Evolutionary conservation across 2,329 filamentous ascomycete genomes (phyloP), one percentile per base, ranked within the genome.

Genomic region (Didymella sp.): DNA sequence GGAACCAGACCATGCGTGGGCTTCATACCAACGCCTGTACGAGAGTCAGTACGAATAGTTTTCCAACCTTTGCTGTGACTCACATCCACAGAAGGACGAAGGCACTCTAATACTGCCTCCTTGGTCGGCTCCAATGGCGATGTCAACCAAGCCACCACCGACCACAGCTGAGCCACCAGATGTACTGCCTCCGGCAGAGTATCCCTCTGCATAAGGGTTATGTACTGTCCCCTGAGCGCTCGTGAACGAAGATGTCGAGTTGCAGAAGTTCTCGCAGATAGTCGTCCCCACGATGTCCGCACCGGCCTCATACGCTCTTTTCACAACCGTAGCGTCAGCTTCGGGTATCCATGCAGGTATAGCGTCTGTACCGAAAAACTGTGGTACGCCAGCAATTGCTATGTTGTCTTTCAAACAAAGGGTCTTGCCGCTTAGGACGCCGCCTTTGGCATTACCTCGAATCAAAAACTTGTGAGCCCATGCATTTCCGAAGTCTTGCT

Each of bases 331-430:
- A 0, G 84, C 83, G 66, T 86, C 84, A 2, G 80, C 81, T 5
- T 70, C 75, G 0, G 83, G 81, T 0, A 76, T 81, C 82, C 83
- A 85, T 28, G 63, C 51, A 19, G 58, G 56, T 56, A 79, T 81
- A 13, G 79, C 78, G 59, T 84, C 80, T 38, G 79, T 85, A 0
- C 84, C 82, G 38, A 80, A 78, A 51, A 84, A 77, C 49, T 84
- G 81, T 0, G 83, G 82, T 1, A 86, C 80, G 0, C 79, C 80
- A 1, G 82, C 82, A 1, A 85, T 82, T 3, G 81, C 79, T 33
- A 85, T 80, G 27, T 82, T 83, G 60, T 86, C 84, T 63, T 85
- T 85, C 13, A 85, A 58, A 55, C 80, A 82, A 3, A 84, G 64
- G 0, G 77, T 80, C 46, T 81, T 84, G 0, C 56, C 80, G 24